Base-by-base conservation (phyloP, 805 yeast species). In the Hanseniaspora taiwanica region DNA sequence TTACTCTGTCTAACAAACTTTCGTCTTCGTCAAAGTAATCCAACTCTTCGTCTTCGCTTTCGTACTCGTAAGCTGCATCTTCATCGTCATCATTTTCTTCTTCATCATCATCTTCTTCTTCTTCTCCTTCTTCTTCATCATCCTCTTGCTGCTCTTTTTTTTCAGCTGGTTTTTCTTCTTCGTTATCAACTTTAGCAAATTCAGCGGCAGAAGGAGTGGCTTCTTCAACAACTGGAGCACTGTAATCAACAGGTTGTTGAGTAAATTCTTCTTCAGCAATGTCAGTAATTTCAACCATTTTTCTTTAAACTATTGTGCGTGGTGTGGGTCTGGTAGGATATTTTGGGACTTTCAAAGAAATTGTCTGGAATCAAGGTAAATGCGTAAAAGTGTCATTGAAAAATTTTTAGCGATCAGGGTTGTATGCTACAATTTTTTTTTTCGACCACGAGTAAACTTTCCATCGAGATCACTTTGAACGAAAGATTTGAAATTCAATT, bases 1-100 rank as follows among this genome's bases (percentile, higher is more conserved):
- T 74, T 47, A 91, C 61, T 73, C 99, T 81, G 53, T 91, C 97
- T 45, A 69, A 63, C 14, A 91, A 49, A 24, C 95, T 78, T 69
- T 91, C 99, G 56, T 78, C 75, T 55, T 77, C 82, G 58, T 82
- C 84, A 48, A 74, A 83, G 50, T 82, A 93, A 46, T 77, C 84
- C 43, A 78, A 79, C 40, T 60, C 57, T 17, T 37, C 36, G 38
- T 64, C 68, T 9, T 66, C 72, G 39, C 33, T 68, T 31, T 61
- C 64, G 5, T 60, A 61, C 40, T 66, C 66, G 36, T 54, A 58
- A 41, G 53, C 53, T 27, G 54, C 58, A 25, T 51, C 60, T 34
- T 56, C 61, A 35, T 54, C 58, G n/a, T 59, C 53, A 27, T 58
- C 50, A 13, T 56, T 48, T 21, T 58, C 57, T 24, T 58, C 49